Percentiles rank a stretch among this genome's conserved stretches.
Conservation (phyloP, 495 filamentous ascomycete species). For the Neurospora sp. region DNA sequence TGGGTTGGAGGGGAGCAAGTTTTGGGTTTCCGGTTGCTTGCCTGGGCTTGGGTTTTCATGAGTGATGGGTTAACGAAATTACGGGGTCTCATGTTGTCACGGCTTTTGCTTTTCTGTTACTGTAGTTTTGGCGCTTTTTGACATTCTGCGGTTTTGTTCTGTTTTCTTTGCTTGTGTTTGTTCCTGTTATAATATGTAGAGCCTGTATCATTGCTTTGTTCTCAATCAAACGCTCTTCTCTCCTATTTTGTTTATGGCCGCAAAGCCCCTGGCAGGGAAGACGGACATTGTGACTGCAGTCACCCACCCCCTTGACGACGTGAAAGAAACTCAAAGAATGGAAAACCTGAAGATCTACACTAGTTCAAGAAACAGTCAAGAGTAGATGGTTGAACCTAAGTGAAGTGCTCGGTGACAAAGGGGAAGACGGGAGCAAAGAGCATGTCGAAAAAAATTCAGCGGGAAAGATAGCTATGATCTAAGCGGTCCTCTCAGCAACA, state of each 20-base stretch:
- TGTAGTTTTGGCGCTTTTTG: neutral
- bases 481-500: no score
- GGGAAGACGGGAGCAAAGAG: no score
- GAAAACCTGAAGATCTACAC: no score
- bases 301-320: no score
- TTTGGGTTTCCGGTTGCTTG: neutral
- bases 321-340: no score
- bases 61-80: neutral
- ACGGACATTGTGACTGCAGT: no score
- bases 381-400: no score
- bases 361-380: no score
- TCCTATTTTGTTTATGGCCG: neutral
- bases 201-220: neutral
- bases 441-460: no score
- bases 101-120: neutral
- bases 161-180: neutral
- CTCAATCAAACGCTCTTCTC: neutral
- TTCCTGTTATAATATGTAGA: neutral
- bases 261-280: no score
- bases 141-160: neutral
- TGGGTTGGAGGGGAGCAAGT: neutral
- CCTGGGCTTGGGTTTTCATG: neutral
- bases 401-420: no score
- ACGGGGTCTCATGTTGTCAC: neutral
- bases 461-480: no score